Base-by-base conservation (phyloP, 2,329 filamentous ascomycete genomes). In the Hypocreales sp. region DNA sequence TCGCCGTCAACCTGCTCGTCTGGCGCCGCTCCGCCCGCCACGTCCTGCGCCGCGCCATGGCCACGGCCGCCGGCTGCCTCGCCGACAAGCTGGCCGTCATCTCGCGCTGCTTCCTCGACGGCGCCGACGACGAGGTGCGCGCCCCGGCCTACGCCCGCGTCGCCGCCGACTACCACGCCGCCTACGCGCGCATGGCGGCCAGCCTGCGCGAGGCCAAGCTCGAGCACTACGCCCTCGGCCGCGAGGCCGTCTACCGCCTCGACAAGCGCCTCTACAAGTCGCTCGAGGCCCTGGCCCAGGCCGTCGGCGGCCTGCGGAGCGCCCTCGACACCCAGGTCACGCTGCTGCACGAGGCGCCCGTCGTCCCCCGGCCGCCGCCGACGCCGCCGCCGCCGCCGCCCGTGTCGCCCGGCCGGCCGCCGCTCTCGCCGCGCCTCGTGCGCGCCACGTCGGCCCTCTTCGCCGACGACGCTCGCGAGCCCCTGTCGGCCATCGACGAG, bases 291-390 rank as follows among this genome's bases (percentile, higher is more conserved):
- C 64, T 95, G 16, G 76, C 82, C 5, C 86, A 94, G 47, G 84
- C 83, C 37, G 77, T 94, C 37, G 86, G 87, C 48, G 90, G 87
- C 7, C 58, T 98, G 42, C 70, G 84, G 37, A 93, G 84, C 58
- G 84, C 90, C 19, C 81, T 90, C 15, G 70, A 79, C 32, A 86
- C 84, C 14, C 87, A 98, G 44, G 92, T 95, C 45, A 70, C 78
- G 11, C 64, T 95, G 18, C 61, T 93, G 19, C 74, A 75, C 34
- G 79, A 90, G 45, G 60, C 55, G 4, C 50, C 53, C 8, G 7
- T 26, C 5, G 12, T 27, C 7, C 32, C 25, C 5, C 14, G 27
- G 7, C 34, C 32, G 6, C 24, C 14, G 17, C 12, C 31, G 8
- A 13, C 28, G 7, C 34, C 32, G 6, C 22, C 14, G 17, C 12